Evolutionary conservation across 345 rosid species (phyloP).

Genomic region (Cardamine occulta): DNA sequence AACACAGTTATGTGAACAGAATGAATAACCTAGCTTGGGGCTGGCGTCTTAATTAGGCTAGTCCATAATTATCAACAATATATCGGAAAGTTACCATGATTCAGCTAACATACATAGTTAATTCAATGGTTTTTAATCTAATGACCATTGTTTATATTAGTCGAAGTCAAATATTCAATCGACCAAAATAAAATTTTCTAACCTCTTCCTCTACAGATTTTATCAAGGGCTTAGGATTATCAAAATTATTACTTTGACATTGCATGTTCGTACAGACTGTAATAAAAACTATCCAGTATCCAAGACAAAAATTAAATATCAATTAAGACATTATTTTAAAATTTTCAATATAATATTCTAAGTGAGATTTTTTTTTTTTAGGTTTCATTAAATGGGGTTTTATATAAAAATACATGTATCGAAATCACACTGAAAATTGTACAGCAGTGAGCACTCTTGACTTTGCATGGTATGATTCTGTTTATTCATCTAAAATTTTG

Average conservation of each 20-base stretch:
- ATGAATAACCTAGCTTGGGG: background rate
- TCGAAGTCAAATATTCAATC: background rate
- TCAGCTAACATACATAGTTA: background rate
- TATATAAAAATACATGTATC: background rate
- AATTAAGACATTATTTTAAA: background rate
- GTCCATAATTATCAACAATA: background rate
- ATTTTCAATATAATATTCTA: background rate
- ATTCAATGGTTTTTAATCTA: background rate
- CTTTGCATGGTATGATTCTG: background rate
- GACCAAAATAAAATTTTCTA: background rate
- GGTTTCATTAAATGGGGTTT: background rate
- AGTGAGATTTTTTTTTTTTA: background rate
- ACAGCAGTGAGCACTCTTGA: background rate
- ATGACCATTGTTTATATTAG: background rate
- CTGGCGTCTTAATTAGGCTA: background rate
- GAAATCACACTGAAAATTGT: background rate
- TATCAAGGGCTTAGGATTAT: background rate
- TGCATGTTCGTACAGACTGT: background rate
- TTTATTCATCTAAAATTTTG: background rate
- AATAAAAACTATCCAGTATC: background rate
- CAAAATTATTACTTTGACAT: background rate
- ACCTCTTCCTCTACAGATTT: background rate
- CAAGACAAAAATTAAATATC: background rate
- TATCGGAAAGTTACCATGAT: background rate
- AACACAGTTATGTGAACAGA: background rate